These are phyloP conservation scores for Trypanosoma caninum DNA, from an alignment of 208 protist genomes.

Conservation along the genomic window DNA sequence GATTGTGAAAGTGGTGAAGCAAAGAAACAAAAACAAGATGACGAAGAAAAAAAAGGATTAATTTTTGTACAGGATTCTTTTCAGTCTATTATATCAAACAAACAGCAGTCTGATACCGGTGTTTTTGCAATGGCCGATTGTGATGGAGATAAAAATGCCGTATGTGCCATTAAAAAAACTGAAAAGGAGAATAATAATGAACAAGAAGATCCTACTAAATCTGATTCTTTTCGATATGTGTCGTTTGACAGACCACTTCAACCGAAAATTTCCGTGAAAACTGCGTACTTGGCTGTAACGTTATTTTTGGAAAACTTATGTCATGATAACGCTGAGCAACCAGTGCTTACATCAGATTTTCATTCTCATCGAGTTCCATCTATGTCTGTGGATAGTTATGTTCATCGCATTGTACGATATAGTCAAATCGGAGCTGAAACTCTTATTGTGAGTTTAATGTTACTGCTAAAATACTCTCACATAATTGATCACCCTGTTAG, in stretches of 20 bases:
- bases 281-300: conserved; percentile 35
- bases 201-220: too few species aligned
- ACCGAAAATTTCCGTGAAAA: not conserved
- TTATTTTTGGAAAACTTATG: conserved; percentile 62
- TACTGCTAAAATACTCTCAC: conserved; percentile 84
- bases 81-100: too few species aligned
- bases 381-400: conserved; percentile 78
- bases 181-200: not conserved
- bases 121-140: too few species aligned
- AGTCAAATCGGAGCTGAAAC: conserved; percentile 76
- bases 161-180: too few species aligned
- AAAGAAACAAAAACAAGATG: too few species aligned
- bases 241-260: not conserved
- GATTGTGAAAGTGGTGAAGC: too few species aligned
- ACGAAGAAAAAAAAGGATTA: too few species aligned
- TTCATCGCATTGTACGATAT: conserved; percentile 86
- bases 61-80: too few species aligned
- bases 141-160: too few species aligned
- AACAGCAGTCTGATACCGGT: too few species aligned
- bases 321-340: conserved; percentile 43
- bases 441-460: conserved; percentile 85
- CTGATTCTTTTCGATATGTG: not conserved
- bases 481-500: conserved; percentile 74
- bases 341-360: conserved; percentile 68
- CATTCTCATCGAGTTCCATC: conserved; percentile 68